A percentile compares a stretch with the other conserved stretches of the same genome.
Conservation (phyloP, 192 early-diverging fungal genomes). For the Backusella luteola region DNA sequence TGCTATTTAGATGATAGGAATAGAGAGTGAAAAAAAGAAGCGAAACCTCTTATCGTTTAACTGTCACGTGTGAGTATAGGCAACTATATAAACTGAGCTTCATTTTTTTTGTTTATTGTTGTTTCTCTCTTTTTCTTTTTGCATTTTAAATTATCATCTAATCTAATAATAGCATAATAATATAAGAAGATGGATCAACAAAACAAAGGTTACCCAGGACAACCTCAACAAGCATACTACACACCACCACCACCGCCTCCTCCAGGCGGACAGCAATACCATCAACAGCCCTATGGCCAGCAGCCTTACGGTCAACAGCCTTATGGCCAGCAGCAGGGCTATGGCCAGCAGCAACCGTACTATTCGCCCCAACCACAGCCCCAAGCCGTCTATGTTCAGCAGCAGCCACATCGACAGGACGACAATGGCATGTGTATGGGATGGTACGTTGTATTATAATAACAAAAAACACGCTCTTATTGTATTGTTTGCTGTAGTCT, state of each 20-base stretch:
- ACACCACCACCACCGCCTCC: not conserved
- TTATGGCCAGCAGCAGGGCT: not conserved
- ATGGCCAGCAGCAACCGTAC: constrained; percentile 19
- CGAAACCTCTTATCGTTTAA: not conserved
- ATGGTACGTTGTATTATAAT: constrained; percentile 9
- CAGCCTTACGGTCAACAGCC: not conserved
- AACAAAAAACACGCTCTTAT: not conserved
- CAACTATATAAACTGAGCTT: not conserved
- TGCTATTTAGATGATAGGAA: not conserved
- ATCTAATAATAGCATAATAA: not conserved
- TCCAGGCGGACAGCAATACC: not conserved
- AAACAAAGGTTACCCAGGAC: constrained; percentile 3
- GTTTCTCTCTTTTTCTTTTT: not conserved
- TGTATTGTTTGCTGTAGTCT: not conserved
- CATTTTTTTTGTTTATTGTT: not conserved
- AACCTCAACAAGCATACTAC: not conserved
- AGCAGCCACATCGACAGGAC: constrained; percentile 15
- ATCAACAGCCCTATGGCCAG: not conserved
- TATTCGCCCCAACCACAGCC: constrained; percentile 19
- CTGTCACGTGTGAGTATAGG: not conserved
- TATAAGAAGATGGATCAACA: not conserved
- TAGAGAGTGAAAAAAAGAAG: not conserved
- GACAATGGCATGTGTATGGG: constrained; percentile 18
- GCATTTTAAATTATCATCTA: not conserved
- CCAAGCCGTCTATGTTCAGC: constrained; percentile 26